phyloP scores from a whole-genome alignment of 2,329 filamentous ascomycete genomes.

The Ascochyta lentis region DNA sequence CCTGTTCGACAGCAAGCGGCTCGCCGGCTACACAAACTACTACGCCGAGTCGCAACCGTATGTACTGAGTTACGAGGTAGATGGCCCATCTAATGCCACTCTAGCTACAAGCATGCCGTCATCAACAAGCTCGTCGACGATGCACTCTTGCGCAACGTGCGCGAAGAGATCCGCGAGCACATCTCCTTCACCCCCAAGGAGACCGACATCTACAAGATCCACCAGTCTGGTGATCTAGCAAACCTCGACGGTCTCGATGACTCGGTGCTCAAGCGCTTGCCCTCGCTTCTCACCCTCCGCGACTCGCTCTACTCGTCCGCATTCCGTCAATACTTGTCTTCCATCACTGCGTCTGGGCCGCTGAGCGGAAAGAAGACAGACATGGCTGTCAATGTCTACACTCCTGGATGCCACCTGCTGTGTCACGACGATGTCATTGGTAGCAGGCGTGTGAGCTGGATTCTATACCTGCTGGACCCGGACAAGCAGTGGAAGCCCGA shows the following conservation, averaged over 20 bases:
- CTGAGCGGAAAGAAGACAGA: conserved; percentile 94
- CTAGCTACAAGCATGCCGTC: conserved; percentile 87
- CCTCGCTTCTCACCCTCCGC: conserved; percentile 88
- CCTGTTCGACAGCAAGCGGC: conserved; percentile 47
- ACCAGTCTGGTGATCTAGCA: conserved; percentile 96
- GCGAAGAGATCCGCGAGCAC: conserved; percentile 85
- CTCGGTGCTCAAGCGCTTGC: conserved; percentile 81
- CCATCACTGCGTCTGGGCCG: conserved; percentile 83
- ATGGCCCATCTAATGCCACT: conserved; percentile 9
- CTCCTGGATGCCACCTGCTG: conserved; percentile 90
- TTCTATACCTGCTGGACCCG: conserved; percentile 92
- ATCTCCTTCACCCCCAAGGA: conserved; percentile 98
- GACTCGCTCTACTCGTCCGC: conserved; percentile 90
- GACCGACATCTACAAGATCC: conserved; percentile 99
- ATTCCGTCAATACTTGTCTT: conserved; percentile 88
- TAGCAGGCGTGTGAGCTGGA: conserved; percentile 94
- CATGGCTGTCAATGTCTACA: conserved; percentile 99
- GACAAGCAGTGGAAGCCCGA: conserved; percentile 87
- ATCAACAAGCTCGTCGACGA: conserved; percentile 83
- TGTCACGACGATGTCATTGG: conserved; percentile 99
- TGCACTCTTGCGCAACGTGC: conserved; percentile 81
- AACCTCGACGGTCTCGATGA: conserved; percentile 95
- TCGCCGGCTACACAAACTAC: conserved; percentile 43
- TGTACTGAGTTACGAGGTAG: conserved; percentile 14
- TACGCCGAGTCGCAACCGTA: conserved; percentile 52